phyloP scores from a whole-genome alignment of 306 rosid genomes.

The Lathyrus sativus region DNA sequence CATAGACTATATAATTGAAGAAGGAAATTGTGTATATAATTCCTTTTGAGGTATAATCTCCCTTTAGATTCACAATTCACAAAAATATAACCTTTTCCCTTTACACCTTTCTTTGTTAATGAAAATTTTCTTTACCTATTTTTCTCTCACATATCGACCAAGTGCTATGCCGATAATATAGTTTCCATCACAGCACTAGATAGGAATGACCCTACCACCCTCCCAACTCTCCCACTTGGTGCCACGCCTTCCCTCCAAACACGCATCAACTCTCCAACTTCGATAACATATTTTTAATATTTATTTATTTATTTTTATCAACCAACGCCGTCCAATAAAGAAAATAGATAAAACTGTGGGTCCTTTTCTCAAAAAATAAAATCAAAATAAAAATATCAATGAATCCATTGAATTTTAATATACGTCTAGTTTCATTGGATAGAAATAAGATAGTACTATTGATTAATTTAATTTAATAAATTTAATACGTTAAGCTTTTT shows the following conservation, averaged over 20 bases:
- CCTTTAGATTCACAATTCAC: too few species aligned
- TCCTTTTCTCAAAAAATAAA: not conserved
- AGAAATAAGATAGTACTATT: not conserved
- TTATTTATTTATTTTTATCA: not conserved
- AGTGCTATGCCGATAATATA: not conserved
- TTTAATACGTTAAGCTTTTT: not conserved
- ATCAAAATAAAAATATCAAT: not conserved
- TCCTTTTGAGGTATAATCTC: too few species aligned
- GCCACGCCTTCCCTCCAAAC: not conserved
- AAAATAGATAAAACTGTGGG: not conserved
- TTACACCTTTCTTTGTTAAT: too few species aligned
- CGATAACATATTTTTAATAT: too few species aligned
- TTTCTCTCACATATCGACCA: not conserved
- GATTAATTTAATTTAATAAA: not conserved
- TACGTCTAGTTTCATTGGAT: conserved; percentile 8
- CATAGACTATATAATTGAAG: too few species aligned
- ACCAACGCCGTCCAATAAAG: not conserved
- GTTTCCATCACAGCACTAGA: not conserved
- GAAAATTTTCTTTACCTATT: not conserved
- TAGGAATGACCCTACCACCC: conserved; percentile 31
- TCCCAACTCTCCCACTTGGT: not conserved
- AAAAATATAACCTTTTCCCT: too few species aligned
- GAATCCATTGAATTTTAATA: not conserved
- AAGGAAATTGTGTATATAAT: too few species aligned
- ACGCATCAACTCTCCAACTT: not conserved